A percentile compares a stretch with the other conserved stretches of the same genome.
Evolutionary conservation across 345 rosid genomes (phyloP).

Genomic region (sweet orange (Citrus sinensis)): DNA sequence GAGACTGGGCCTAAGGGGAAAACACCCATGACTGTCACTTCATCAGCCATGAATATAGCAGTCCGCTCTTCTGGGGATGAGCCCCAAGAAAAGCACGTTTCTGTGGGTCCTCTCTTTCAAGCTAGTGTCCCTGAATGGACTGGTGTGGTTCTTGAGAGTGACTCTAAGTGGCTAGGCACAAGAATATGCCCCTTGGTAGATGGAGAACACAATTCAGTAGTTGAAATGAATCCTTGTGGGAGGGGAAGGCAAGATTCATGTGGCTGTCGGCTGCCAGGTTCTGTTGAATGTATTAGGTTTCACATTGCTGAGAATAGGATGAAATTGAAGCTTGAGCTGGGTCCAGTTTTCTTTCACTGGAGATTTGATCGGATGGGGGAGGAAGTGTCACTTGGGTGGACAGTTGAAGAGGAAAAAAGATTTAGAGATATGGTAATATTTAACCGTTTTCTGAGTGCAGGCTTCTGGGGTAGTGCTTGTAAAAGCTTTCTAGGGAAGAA

Average conservation of each 20-base stretch:
- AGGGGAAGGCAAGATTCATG: slow-evolving; percentile 60
- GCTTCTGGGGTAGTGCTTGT: slow-evolving; percentile 42
- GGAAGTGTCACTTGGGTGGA: slow-evolving; percentile 65
- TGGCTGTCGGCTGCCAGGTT: slow-evolving; percentile 45
- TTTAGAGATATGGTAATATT: slow-evolving; percentile 39
- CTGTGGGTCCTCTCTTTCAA: slow-evolving; percentile 60
- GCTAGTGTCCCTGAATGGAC: slow-evolving; percentile 69
- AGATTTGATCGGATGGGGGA: slow-evolving; percentile 75
- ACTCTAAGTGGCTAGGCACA: slow-evolving; percentile 70
- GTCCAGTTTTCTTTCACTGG: slow-evolving; percentile 53
- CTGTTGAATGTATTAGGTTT: slow-evolving; percentile 59
- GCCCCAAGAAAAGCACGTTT: slow-evolving; percentile 18
- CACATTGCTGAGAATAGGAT: slow-evolving; percentile 67
- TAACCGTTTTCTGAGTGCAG: slow-evolving; percentile 21
- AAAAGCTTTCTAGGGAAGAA: slow-evolving; percentile 37
- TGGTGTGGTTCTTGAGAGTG: slow-evolving; percentile 40
- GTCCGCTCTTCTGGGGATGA: slow-evolving; percentile 15
- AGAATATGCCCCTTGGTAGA: slow-evolving; percentile 46
- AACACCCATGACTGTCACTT: slow-evolving; percentile 1
- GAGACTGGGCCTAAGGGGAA: slow-evolving; percentile 13
- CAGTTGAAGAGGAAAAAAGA: slow-evolving; percentile 46
- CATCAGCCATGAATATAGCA: slow-evolving; percentile 11
- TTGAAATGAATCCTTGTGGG: slow-evolving; percentile 39
- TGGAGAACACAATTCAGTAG: slow-evolving; percentile 6
- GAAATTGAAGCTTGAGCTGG: slow-evolving; percentile 60